phyloP scores from a whole-genome alignment of 257 asterid genomes.

The Fraxinus anomala region DNA sequence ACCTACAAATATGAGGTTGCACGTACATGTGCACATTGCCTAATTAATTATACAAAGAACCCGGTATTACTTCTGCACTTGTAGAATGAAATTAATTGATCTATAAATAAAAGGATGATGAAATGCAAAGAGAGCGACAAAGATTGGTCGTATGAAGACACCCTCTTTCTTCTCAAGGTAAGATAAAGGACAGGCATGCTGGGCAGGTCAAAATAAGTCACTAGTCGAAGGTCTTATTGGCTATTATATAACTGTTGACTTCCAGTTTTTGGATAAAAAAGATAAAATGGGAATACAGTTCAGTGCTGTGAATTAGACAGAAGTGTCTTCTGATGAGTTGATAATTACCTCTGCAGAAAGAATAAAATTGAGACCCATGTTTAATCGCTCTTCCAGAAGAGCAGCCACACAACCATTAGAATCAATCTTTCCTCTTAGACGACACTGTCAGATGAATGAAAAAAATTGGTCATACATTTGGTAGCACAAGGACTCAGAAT shows the following conservation, averaged over 20 bases:
- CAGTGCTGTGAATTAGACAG: background rate
- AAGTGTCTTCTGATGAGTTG: background rate
- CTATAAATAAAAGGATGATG: background rate
- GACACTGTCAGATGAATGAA: slow-evolving; percentile 55
- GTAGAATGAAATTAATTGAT: no score
- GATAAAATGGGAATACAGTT: no score
- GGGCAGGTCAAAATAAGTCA: no score
- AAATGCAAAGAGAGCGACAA: background rate
- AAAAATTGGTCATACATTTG: slow-evolving; percentile 6
- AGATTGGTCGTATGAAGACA: background rate
- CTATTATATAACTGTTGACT: no score
- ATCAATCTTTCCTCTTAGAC: slow-evolving; percentile 90
- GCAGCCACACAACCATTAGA: slow-evolving; percentile 77
- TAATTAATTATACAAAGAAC: no score
- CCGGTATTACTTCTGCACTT: no score
- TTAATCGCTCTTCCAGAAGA: slow-evolving; percentile 80
- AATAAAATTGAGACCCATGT: slow-evolving; percentile 82
- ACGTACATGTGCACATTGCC: no score
- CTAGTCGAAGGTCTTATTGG: no score
- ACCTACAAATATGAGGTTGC: no score
- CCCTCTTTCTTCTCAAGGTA: background rate
- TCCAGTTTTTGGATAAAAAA: no score
- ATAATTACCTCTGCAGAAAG: slow-evolving; percentile 87
- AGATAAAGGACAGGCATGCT: no score
- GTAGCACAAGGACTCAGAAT: background rate